Conservation (phyloP, 306 rosid genomes). For the Castanea sativa region DNA sequence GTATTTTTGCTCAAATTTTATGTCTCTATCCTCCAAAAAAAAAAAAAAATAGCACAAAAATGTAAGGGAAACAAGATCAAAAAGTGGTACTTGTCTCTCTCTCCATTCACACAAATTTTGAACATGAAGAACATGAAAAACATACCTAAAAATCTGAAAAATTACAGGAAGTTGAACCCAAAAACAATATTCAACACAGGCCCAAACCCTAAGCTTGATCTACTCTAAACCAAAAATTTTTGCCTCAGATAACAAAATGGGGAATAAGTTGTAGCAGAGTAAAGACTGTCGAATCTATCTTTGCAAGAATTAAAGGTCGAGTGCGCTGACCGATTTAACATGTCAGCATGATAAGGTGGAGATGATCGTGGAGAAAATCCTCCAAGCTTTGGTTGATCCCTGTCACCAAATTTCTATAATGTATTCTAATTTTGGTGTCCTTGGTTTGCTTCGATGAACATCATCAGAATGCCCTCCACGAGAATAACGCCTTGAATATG, state of each 20-base stretch:
- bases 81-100: too few relatives aligned
- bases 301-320: constrained; percentile 93
- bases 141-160: too few relatives aligned
- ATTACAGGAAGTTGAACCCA: too few relatives aligned
- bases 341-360: constrained; percentile 76
- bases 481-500: constrained; percentile 62
- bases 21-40: too few relatives aligned
- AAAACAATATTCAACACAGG: too few relatives aligned
- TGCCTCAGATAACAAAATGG: constrained; percentile 78
- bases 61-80: too few relatives aligned
- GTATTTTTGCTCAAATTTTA: too few relatives aligned
- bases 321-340: constrained; percentile 99
- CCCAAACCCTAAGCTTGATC: constrained; percentile 63
- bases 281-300: constrained; percentile 95
- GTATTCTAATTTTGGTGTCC: constrained; percentile 82
- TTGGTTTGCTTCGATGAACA: constrained; percentile 66
- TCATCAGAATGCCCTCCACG: constrained; percentile 73
- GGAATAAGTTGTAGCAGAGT: constrained; percentile 84
- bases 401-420: constrained; percentile 80
- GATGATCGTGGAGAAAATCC: constrained; percentile 90
- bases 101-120: too few relatives aligned
- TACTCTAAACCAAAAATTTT: constrained; percentile 73
- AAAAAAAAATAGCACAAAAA: too few relatives aligned
- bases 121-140: too few relatives aligned
- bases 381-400: constrained; percentile 60